Conservation (phyloP, 108 stramenopile species). For the Discostella stelligeroides region DNA sequence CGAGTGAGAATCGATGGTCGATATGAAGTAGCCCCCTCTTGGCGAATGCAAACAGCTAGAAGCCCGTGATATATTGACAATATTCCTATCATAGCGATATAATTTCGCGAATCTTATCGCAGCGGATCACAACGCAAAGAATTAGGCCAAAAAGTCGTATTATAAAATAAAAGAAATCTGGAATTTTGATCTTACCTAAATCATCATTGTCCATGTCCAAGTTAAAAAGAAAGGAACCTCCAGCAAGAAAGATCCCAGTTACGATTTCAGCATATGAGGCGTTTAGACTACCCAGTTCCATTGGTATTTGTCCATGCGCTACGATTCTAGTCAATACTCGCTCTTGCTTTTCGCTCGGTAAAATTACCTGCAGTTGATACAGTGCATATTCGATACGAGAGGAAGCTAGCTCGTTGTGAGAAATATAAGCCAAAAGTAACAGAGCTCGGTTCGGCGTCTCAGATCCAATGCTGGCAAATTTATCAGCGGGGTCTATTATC, state of each 20-base stretch:
- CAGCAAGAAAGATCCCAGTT: conserved; percentile 43
- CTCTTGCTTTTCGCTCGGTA: conserved; percentile 8
- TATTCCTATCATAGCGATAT: conserved; percentile 32
- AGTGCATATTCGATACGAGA: conserved; percentile 29
- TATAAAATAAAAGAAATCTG: conserved; percentile 1
- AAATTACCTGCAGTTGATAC: conserved; percentile 34
- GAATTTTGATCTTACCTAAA: conserved; percentile 5
- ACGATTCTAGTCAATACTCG: conserved; percentile 24
- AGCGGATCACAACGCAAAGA: background rate
- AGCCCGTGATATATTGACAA: conserved; percentile 29
- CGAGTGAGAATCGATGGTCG: conserved; percentile 3
- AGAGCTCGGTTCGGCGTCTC: conserved; percentile 24
- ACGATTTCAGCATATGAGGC: conserved; percentile 6
- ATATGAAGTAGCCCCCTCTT: conserved; percentile 16
- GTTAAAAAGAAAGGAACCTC: conserved; percentile 39
- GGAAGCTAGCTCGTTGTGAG: background rate
- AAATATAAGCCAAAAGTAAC: conserved; percentile 27
- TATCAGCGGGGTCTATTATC: conserved; percentile 25
- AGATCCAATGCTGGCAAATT: background rate
- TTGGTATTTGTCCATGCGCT: conserved; percentile 21
- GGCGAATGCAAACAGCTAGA: conserved; percentile 18
- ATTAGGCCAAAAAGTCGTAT: background rate
- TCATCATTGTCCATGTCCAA: conserved; percentile 7
- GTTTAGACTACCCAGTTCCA: background rate
- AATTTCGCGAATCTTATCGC: background rate